Conservation (phyloP, 108 stramenopile genomes). For the Asterionellopsis glacialis region DNA sequence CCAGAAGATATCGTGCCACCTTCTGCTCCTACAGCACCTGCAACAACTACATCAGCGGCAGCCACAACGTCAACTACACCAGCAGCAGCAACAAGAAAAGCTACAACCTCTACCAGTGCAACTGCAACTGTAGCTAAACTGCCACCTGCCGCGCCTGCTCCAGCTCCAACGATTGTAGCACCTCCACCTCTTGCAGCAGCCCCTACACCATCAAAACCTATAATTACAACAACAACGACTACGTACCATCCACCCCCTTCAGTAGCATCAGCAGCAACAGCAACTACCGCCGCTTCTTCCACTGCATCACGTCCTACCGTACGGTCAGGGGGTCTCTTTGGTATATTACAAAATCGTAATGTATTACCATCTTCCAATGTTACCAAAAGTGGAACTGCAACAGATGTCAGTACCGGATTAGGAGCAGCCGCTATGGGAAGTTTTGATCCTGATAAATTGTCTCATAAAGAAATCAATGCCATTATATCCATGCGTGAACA, state of each 20-base stretch:
- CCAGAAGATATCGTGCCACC: constrained; percentile 24
- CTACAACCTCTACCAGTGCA: constrained; percentile 1
- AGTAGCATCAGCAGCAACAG: neutral
- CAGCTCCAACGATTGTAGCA: constrained; percentile 10
- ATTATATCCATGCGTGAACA: constrained; percentile 82
- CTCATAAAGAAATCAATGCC: constrained; percentile 72
- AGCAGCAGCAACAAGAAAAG: constrained; percentile 3
- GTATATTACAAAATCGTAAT: constrained; percentile 18
- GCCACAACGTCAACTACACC: constrained; percentile 2
- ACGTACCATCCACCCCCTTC: constrained; percentile 6
- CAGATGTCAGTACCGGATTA: neutral
- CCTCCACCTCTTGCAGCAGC: constrained; percentile 2
- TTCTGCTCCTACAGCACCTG: constrained; percentile 16
- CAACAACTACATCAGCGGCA: constrained; percentile 11
- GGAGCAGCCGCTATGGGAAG: constrained; percentile 58
- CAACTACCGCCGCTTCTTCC: constrained; percentile 2
- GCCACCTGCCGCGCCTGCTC: constrained; percentile 2
- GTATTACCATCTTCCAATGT: neutral
- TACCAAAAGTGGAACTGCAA: neutral
- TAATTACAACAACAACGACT: neutral
- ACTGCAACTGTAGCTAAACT: constrained; percentile 5
- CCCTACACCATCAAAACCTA: neutral
- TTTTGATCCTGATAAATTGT: constrained; percentile 77
- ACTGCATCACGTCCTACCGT: constrained; percentile 1
- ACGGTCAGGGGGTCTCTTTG: constrained; percentile 9